Percentiles rank a stretch among this genome's conserved stretches.
Conservation (phyloP, 148 eudicot species). For the Oxyria digyna region DNA sequence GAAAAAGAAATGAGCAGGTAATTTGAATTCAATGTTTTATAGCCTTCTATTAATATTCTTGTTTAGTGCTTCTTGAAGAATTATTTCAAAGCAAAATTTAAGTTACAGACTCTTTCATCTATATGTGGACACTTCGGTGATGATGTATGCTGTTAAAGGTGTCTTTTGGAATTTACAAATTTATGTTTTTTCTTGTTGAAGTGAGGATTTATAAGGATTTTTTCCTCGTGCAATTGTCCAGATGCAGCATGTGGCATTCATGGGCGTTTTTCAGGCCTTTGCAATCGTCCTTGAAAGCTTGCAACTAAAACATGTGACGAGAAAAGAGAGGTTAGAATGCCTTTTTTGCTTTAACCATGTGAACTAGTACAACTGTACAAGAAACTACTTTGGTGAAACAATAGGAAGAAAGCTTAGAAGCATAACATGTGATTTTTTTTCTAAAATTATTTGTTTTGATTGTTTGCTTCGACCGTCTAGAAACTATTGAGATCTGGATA, state of each 20-base stretch:
- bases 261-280: not conserved
- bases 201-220: not conserved
- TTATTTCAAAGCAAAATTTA: not conserved
- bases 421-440: not conserved
- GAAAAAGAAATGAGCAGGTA: slow-evolving; percentile 16
- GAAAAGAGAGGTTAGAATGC: not conserved
- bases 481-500: too few species aligned
- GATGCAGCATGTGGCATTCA: not conserved
- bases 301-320: not conserved
- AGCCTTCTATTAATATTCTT: not conserved
- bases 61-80: not conserved
- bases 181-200: not conserved
- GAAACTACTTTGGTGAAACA: too few species aligned
- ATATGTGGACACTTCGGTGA: not conserved
- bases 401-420: not conserved
- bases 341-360: not conserved
- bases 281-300: not conserved
- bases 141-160: not conserved
- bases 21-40: not conserved
- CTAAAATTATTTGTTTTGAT: too few species aligned
- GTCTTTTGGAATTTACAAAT: not conserved
- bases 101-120: not conserved
- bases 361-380: not conserved
- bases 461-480: too few species aligned
- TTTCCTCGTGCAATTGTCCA: not conserved